Conservation (phyloP, 1,284 basidiomycete species). For the Leccinum pachyderme region DNA sequence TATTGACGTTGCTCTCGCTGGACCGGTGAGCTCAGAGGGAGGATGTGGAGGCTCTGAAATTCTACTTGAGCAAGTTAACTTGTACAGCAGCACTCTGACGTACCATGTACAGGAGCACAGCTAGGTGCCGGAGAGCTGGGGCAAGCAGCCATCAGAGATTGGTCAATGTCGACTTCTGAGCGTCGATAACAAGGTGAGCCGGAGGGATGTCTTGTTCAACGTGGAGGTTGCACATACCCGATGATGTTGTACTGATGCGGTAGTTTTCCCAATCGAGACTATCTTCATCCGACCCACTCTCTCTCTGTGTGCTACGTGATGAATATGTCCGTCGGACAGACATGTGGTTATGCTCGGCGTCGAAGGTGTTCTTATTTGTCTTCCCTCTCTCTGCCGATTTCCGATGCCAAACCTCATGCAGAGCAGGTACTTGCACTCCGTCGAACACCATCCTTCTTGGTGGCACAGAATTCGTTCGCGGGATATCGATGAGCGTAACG, state of each 20-base stretch:
- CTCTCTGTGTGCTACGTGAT: not conserved
- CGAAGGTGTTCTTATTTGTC: not conserved
- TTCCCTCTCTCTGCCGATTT: conserved; percentile 1
- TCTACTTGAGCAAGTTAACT: not conserved
- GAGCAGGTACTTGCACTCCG: conserved; percentile 26
- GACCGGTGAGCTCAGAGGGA: not conserved
- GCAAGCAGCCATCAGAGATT: conserved; percentile 13
- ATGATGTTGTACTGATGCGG: conserved; percentile 18
- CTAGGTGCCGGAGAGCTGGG: conserved; percentile 7
- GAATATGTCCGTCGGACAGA: not conserved
- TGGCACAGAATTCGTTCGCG: conserved; percentile 24
- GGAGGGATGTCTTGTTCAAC: not conserved
- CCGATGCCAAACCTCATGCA: conserved; percentile 12
- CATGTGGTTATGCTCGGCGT: not conserved
- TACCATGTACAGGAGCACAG: conserved; percentile 9
- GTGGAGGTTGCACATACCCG: conserved; percentile 19
- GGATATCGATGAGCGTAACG: conserved; percentile 17
- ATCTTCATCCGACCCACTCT: conserved; percentile 13
- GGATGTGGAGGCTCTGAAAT: not conserved
- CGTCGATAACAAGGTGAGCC: not conserved
- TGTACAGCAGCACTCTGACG: not conserved
- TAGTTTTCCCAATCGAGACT: conserved; percentile 38
- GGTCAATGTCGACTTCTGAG: conserved; percentile 26
- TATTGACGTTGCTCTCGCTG: conserved; percentile 3
- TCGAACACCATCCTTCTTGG: conserved; percentile 24